These are phyloP conservation scores for Scutellaria minor DNA, from an alignment of 257 asterid species.

Conservation along the genomic window DNA sequence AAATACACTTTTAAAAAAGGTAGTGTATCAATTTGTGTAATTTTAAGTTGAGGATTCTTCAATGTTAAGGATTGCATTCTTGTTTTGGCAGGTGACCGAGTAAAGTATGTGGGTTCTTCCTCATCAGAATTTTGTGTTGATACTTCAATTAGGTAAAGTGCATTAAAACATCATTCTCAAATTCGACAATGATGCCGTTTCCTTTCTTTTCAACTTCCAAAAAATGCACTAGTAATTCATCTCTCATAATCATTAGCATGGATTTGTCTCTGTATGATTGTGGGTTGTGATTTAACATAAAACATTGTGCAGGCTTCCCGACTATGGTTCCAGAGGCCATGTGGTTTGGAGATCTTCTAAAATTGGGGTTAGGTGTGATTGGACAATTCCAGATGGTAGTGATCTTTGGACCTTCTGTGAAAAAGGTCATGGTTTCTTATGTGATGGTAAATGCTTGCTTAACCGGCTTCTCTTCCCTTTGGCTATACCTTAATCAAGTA, in stretches of 20 bases:
- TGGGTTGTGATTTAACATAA: background rate
- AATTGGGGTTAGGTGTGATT: conserved; percentile 91
- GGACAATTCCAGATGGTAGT: conserved; percentile 74
- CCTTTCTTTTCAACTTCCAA: too few relatives aligned
- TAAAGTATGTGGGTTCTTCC: conserved; percentile 68
- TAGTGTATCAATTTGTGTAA: conserved; percentile 32
- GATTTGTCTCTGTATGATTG: too few relatives aligned
- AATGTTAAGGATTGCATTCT: conserved; percentile 18
- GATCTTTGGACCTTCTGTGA: conserved; percentile 45
- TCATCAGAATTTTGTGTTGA: conserved; percentile 49
- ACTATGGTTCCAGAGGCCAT: conserved; percentile 69
- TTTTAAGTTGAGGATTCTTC: conserved; percentile 11
- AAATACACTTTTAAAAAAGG: conserved; percentile 73
- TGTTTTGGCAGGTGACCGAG: conserved; percentile 77
- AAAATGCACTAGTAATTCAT: too few relatives aligned
- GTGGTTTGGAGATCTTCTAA: conserved; percentile 78
- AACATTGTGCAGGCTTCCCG: conserved; percentile 68
- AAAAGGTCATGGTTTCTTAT: conserved; percentile 78
- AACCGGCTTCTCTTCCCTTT: conserved; percentile 6
- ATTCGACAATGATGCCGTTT: background rate
- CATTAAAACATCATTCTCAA: background rate
- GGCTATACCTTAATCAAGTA: conserved; percentile 4
- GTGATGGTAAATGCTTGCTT: conserved; percentile 63
- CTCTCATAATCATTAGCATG: background rate
- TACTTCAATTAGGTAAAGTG: conserved; percentile 55